Base-by-base conservation (phyloP, 2,329 filamentous ascomycete genomes). In the Aspergillus unguis region DNA sequence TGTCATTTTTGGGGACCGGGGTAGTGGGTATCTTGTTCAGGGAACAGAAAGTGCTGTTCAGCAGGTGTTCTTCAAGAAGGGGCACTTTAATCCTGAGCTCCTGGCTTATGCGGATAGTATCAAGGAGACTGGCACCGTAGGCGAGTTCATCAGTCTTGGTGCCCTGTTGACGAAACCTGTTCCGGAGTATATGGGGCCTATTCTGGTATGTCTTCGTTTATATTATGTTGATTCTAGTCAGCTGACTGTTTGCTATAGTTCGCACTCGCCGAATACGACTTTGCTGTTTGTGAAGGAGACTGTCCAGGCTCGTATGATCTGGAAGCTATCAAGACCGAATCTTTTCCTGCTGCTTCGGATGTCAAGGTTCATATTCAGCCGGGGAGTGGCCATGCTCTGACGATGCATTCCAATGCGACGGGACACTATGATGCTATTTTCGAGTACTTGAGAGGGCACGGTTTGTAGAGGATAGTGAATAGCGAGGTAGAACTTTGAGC, bases 381-480 rank as follows among this genome's bases (percentile, higher is more conserved):
- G 3, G 40, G 40, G 3, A 44, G 32, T 31, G 48, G 48, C 8
- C 48, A 50, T 31, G 40, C 48, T 2, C 3, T 50, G 23, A 50
- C 38, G 3, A 33, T 50, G 48, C 48, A 50, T 31, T 8, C 2
- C 10, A 50, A 50, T 31, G 48, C 48, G 5, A 43, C 48, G 40
- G 48, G 33, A 3, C 46, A 48, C 42, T 48, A 26, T 33, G 17
- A 41, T 8, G 37, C 46, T 1, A 38, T 48, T 9, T 48, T 48
- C 27, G 28, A 10, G 5, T 48, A 48, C 17, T 6, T 48, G 26
- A 28, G 4, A 2, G 28, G 7, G 9, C 28, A 48, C 6, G 28
- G 36, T 2, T 7, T 48, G 27, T 47, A 36, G 11, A 32, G 31
- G 2, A 9, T 1, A 6, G 35, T 17, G 17, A 17, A 17, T 17